A percentile compares a stretch with the other conserved stretches of the same genome.
Evolutionary conservation across 345 rosid species (phyloP).

Genomic region (Citrus inodora): DNA sequence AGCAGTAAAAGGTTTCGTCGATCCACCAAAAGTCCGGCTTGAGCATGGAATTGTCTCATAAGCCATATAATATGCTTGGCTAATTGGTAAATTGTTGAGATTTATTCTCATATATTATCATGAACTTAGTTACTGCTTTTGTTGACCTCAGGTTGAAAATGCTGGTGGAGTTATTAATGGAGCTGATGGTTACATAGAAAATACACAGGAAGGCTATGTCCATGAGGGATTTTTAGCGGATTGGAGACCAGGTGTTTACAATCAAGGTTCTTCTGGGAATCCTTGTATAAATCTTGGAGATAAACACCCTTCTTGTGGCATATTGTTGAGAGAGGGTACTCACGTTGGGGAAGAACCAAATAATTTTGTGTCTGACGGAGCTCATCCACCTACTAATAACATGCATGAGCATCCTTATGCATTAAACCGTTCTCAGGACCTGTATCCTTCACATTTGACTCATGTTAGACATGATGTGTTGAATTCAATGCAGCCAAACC

Average conservation of each 20-base stretch:
- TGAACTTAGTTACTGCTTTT: neutral
- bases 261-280: conserved; percentile 24
- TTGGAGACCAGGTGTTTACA: conserved; percentile 61
- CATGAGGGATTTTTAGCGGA: conserved; percentile 88
- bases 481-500: conserved; percentile 20
- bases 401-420: conserved; percentile 33
- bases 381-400: conserved; percentile 29
- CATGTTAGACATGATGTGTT: conserved; percentile 19
- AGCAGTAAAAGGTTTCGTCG: neutral
- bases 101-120: conserved; percentile 12
- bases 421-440: conserved; percentile 16
- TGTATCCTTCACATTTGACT: conserved; percentile 17
- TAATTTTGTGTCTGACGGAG: conserved; percentile 22
- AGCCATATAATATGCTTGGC: neutral
- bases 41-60: neutral
- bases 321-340: conserved; percentile 17
- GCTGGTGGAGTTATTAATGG: conserved; percentile 44
- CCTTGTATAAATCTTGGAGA: conserved; percentile 27
- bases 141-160: conserved; percentile 34
- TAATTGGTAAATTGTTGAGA: conserved; percentile 2
- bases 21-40: neutral
- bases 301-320: conserved; percentile 26
- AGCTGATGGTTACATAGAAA: conserved; percentile 54
- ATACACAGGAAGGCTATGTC: conserved; percentile 62
- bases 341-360: conserved; percentile 31